Conservation (phyloP, 306 rosid genomes). For the Glycine tomentella region DNA sequence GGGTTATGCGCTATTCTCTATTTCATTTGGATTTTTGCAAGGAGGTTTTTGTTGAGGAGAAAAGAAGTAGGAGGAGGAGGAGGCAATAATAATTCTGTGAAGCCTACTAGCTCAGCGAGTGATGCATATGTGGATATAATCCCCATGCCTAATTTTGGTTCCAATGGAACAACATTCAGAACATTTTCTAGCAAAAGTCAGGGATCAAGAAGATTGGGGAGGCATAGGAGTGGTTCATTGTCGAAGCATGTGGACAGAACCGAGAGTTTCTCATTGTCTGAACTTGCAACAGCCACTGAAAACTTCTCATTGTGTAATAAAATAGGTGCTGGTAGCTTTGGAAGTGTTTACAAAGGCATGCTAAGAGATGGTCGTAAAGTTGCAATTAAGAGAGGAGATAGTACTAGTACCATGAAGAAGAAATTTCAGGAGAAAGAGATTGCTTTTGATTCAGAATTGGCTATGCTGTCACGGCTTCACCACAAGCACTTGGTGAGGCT, state of each 20-base stretch:
- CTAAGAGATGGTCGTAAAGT: conserved; percentile 53
- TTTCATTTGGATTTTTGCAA: conserved; percentile 46
- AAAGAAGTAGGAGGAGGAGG: neutral
- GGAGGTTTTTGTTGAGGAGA: conserved; percentile 30
- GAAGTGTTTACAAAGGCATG: conserved; percentile 56
- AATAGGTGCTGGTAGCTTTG: conserved; percentile 60
- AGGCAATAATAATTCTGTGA: conserved; percentile 41
- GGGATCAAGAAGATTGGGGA: conserved; percentile 46
- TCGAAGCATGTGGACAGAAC: conserved; percentile 49
- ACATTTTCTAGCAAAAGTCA: conserved; percentile 41
- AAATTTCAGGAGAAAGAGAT: conserved; percentile 59
- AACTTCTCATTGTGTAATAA: conserved; percentile 49
- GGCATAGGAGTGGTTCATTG: conserved; percentile 52
- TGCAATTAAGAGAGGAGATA: conserved; percentile 60
- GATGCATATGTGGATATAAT: conserved; percentile 41
- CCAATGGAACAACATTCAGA: conserved; percentile 38
- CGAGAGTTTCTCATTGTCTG: conserved; percentile 49
- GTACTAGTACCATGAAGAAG: conserved; percentile 43
- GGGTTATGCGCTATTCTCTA: conserved; percentile 50
- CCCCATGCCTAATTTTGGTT: conserved; percentile 35
- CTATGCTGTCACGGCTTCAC: conserved; percentile 55
- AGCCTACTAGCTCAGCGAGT: conserved; percentile 44
- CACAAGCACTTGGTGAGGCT: conserved; percentile 61
- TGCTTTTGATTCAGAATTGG: conserved; percentile 60
- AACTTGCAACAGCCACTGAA: conserved; percentile 47